A percentile compares a stretch with the other conserved stretches of the same genome.
phyloP scores from a whole-genome alignment of 345 rosid species.

The Physaria fendleri region DNA sequence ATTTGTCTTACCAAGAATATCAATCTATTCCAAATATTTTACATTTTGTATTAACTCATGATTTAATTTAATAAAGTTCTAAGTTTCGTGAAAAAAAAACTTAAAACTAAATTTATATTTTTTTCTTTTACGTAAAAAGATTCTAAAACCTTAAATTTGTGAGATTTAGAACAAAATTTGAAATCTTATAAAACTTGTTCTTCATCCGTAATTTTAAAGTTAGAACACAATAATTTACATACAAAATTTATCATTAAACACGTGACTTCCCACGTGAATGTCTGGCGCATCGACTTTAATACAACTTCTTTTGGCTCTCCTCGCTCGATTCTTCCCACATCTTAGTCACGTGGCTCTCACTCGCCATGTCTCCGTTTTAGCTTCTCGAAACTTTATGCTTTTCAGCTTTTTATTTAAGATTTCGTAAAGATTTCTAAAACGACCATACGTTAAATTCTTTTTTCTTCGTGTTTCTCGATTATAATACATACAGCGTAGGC shows the following conservation, averaged over 20 bases:
- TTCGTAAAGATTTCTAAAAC: background rate
- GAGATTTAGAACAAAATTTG: too few relatives aligned
- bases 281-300: background rate
- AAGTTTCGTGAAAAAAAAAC: too few relatives aligned
- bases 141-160: too few relatives aligned
- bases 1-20: too few relatives aligned
- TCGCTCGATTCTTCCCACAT: background rate
- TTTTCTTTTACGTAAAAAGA: too few relatives aligned
- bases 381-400: slow-evolving; percentile 15
- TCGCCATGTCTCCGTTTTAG: slow-evolving; percentile 11
- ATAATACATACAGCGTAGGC: background rate
- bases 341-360: slow-evolving; percentile 22
- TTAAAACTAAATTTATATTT: too few relatives aligned
- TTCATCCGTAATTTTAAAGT: too few relatives aligned
- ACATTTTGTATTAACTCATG: too few relatives aligned
- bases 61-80: too few relatives aligned
- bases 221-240: too few relatives aligned
- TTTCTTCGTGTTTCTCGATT: background rate
- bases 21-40: too few relatives aligned
- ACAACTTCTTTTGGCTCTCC: background rate
- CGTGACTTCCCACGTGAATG: slow-evolving; percentile 26
- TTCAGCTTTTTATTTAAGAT: slow-evolving; percentile 9
- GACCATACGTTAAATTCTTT: background rate
- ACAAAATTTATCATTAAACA: slow-evolving; percentile 13
- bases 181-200: too few relatives aligned